Conservation (phyloP, 306 rosid genomes). For the Quercus gilva region DNA sequence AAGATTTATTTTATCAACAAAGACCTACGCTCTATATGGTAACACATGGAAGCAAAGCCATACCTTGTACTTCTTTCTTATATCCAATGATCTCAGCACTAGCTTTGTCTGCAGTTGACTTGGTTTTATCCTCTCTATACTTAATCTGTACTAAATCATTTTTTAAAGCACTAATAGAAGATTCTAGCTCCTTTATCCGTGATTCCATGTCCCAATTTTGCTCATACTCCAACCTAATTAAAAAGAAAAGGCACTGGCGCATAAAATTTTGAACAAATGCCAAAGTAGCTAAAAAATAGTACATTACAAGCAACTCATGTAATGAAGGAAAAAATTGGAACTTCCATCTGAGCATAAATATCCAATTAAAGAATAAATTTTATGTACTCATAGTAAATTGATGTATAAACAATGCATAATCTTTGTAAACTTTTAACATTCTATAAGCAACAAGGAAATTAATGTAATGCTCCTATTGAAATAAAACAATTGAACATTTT, state of each 20-base stretch:
- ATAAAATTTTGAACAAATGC: background rate
- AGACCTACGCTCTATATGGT: background rate
- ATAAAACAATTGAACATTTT: background rate
- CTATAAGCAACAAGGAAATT: background rate
- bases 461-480: background rate
- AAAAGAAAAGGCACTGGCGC: background rate
- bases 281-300: background rate
- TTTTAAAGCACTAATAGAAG: constrained; percentile 58
- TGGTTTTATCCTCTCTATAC: constrained; percentile 69
- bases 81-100: constrained; percentile 52
- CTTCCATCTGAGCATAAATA: background rate
- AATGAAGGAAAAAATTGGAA: constrained; percentile 5
- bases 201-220: constrained; percentile 87
- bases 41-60: constrained; percentile 15
- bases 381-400: background rate
- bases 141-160: constrained; percentile 62
- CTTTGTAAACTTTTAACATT: background rate
- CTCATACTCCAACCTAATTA: constrained; percentile 86
- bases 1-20: background rate
- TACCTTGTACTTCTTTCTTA: constrained; percentile 80
- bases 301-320: background rate
- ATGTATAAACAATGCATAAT: background rate
- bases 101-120: constrained; percentile 64
- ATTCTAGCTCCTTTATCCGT: constrained; percentile 64
- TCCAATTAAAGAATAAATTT: background rate